phyloP scores from a whole-genome alignment of 352 stramenopile species.

The Pythium folliculosum region DNA sequence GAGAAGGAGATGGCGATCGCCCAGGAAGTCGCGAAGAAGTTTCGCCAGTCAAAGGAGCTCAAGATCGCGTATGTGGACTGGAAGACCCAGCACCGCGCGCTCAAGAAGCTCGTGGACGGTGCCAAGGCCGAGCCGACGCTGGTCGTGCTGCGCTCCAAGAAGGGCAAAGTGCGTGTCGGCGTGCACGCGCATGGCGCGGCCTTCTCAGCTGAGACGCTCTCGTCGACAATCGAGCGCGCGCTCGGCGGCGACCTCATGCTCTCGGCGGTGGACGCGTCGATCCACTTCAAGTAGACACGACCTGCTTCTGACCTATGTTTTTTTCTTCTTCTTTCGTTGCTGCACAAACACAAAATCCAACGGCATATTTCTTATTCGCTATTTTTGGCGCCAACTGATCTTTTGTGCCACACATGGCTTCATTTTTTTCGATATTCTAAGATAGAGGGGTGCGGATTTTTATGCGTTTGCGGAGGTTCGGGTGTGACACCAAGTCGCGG shows the following conservation, averaged over 20 bases:
- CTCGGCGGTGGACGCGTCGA: constrained; percentile 28
- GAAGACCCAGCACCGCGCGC: constrained; percentile 55
- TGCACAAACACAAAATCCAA: neutral
- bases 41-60: constrained; percentile 62
- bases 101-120: constrained; percentile 51
- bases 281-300: constrained; percentile 33
- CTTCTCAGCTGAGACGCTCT: constrained; percentile 57
- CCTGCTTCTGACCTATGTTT: neutral
- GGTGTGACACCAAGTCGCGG: neutral
- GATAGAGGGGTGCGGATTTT: constrained; percentile 9
- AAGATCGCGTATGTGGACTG: constrained; percentile 74
- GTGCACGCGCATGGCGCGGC: constrained; percentile 32
- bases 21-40: constrained; percentile 60
- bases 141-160: constrained; percentile 68
- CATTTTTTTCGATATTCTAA: constrained; percentile 11
- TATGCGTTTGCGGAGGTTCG: constrained; percentile 17
- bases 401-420: constrained; percentile 7
- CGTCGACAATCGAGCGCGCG: constrained; percentile 69
- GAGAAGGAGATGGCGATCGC: constrained; percentile 55
- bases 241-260: constrained; percentile 68
- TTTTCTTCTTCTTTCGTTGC: neutral
- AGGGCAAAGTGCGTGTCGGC: constrained; percentile 60
- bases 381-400: constrained; percentile 10
- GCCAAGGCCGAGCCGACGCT: constrained; percentile 37
- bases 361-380: neutral